Conservation (phyloP, 495 filamentous ascomycete genomes). For the Elasticomyces elasticus region DNA sequence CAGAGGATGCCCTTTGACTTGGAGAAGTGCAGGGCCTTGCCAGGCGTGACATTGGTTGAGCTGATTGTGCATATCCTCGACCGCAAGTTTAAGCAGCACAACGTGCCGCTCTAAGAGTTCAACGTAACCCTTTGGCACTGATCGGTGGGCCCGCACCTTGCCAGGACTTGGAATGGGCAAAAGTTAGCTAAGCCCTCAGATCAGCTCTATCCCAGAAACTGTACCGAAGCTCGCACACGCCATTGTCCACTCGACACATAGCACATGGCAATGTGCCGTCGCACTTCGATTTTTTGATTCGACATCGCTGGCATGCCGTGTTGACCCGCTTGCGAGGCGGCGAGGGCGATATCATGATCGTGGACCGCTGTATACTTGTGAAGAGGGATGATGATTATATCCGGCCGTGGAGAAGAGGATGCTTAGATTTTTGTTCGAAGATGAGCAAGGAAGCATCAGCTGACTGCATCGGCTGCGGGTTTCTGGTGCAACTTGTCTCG, state of each 20-base stretch:
- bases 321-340: neutral
- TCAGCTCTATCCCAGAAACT: neutral
- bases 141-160: neutral
- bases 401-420: neutral
- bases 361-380: neutral
- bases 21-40: constrained; percentile 44
- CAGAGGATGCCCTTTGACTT: constrained; percentile 48
- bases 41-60: constrained; percentile 42
- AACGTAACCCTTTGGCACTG: constrained; percentile 41
- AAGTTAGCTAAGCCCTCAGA: neutral
- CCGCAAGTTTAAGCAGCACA: constrained; percentile 48
- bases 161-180: neutral
- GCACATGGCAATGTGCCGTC: neutral
- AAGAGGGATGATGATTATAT: neutral
- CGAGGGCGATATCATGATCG: neutral
- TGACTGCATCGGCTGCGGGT: neutral
- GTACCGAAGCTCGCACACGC: neutral
- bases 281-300: neutral
- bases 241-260: neutral
- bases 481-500: neutral
- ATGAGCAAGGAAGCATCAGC: neutral
- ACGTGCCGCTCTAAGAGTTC: constrained; percentile 64
- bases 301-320: neutral
- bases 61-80: constrained; percentile 51
- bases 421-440: neutral